Percentiles rank a stretch among this genome's conserved stretches.
These are phyloP conservation scores for Neckera pumila DNA, from an alignment of 225 moss, liverwort and hornwort species.

Conservation along the genomic window DNA sequence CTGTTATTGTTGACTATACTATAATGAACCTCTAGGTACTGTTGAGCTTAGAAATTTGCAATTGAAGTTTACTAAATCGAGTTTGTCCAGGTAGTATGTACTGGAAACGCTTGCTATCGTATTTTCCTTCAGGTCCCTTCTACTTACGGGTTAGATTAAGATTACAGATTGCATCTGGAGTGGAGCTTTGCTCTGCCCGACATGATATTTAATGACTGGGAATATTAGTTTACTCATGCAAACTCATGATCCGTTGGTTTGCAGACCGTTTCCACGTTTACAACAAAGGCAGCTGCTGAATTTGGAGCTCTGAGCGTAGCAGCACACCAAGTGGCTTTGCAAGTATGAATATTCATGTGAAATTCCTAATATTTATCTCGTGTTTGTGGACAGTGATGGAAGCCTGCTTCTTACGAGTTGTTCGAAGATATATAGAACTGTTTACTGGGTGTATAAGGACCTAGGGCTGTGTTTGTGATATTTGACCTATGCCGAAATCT, in stretches of 20 bases:
- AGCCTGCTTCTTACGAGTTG: background rate
- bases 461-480: background rate
- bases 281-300: conserved; percentile 62
- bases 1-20: background rate
- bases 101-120: background rate
- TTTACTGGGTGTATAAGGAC: background rate
- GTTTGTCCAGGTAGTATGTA: background rate
- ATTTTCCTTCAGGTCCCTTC: background rate
- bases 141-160: background rate
- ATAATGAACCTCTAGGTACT: background rate
- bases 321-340: conserved; percentile 79
- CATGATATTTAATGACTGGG: background rate
- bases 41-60: background rate
- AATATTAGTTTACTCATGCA: background rate
- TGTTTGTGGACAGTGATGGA: background rate
- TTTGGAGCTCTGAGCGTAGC: conserved; percentile 58
- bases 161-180: background rate
- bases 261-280: conserved; percentile 64
- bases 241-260: background rate
- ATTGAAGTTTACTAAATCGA: background rate
- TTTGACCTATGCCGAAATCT: background rate
- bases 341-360: conserved; percentile 21
- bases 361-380: background rate
- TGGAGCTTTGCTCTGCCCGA: background rate
- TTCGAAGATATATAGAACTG: background rate